Evolutionary conservation across 2,329 filamentous ascomycete genomes (phyloP), one percentile per base, ranked within the genome.

Genomic region (Kalaharituber pfeilii): DNA sequence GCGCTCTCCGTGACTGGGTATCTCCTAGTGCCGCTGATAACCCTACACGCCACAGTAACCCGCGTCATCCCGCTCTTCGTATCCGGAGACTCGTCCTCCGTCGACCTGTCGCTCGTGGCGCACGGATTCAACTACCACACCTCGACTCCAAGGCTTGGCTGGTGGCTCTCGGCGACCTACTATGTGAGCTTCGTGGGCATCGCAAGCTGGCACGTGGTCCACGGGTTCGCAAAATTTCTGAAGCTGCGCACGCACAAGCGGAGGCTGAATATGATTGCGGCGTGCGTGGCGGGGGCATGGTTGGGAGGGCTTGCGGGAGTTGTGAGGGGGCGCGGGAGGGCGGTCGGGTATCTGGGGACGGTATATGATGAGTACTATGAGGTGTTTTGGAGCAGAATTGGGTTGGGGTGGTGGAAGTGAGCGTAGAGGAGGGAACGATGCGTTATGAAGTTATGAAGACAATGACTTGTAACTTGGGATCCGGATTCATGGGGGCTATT

Each of bases 1-100:
- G 29, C 51, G 2, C 15, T 83, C 45, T 81, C 82, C 25, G 69
- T 76, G 1, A 75, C 85, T 0, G 89, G 91, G 1, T 95, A 87
- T 66, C 69, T 73, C 0, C 72, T 93, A 18, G 66, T 78, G 1
- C 75, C 76, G 0, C 69, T 89, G 20, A 73, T 89, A 25, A 72
- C 75, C 1, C 78, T 78, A 5, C 89, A 96, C 67, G 75, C 82
- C 2, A 76, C 80, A 58, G 73, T 87, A 55, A 94, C 93, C 67
- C 78, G 89, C 29, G 69, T 79, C 2, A 71, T 93, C 25, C 89
- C 91, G 1, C 68, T 88, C 29, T 72, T 78, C 26, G 76, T 86
- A 45, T 84, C 93, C 53, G 88, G 88, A 5, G 86, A 88, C 56
- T 87, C 81, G 63, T 84, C 85, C n/a, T 82, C 89, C 53, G 81